These are phyloP conservation scores for Lactifluus piperatus DNA, from an alignment of 768 basidiomycete species.

Conservation along the genomic window DNA sequence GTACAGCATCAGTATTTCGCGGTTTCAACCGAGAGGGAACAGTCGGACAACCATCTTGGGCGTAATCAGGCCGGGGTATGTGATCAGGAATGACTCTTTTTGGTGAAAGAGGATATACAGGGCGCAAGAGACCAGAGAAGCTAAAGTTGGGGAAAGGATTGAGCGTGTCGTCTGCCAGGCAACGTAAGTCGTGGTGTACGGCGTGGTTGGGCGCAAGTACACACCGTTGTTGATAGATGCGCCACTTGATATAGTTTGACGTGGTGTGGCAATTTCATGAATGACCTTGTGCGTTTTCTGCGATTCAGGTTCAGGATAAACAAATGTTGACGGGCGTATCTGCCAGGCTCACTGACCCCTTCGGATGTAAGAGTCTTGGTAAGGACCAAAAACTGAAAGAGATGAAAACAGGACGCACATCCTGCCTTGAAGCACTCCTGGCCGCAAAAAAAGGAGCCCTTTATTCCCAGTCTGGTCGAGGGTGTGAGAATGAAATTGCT, in stretches of 20 bases:
- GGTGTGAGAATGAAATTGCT: slow-evolving; percentile 3
- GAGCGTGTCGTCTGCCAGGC: slow-evolving; percentile 54
- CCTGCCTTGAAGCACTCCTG: slow-evolving; percentile 95
- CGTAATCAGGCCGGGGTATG: slow-evolving; percentile 87
- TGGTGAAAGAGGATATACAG: slow-evolving; percentile 81
- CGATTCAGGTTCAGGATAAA: not conserved
- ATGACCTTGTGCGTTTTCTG: slow-evolving; percentile 80
- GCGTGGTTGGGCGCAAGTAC: not conserved
- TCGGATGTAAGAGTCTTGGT: not conserved
- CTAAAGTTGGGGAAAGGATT: slow-evolving; percentile 69
- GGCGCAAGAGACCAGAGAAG: slow-evolving; percentile 76
- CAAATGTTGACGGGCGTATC: slow-evolving; percentile 8
- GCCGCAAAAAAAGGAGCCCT: slow-evolving; percentile 83
- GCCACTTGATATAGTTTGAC: slow-evolving; percentile 24
- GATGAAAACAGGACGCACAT: slow-evolving; percentile 48
- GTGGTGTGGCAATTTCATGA: slow-evolving; percentile 48
- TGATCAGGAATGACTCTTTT: slow-evolving; percentile 71
- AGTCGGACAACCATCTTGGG: slow-evolving; percentile 45
- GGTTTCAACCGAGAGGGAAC: not conserved
- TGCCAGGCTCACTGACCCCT: slow-evolving; percentile 25
- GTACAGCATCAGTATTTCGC: slow-evolving; percentile 15
- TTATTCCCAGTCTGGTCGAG: slow-evolving; percentile 59
- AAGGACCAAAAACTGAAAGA: slow-evolving; percentile 12
- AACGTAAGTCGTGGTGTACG: slow-evolving; percentile 1
- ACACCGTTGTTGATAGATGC: slow-evolving; percentile 25